Evolutionary conservation across 768 basidiomycete species (phyloP).

Genomic region (Pholiota molesta): DNA sequence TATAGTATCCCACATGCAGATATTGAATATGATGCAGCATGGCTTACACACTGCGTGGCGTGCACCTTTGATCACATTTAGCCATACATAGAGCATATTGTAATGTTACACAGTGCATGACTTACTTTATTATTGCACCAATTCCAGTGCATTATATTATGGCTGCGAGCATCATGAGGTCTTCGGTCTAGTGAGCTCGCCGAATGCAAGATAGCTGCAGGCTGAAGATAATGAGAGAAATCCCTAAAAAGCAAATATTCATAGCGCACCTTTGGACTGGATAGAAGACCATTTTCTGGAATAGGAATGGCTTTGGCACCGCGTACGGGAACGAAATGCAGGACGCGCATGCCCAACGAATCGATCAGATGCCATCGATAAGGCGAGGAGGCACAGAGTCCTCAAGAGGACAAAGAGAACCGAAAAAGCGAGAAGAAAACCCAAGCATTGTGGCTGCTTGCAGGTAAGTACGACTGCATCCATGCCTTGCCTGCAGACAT

Average conservation of each 20-base stretch:
- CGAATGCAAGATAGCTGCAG: no score
- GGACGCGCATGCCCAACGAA: neutral
- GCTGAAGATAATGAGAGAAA: neutral
- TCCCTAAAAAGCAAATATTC: neutral
- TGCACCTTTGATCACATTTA: no score
- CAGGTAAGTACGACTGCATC: constrained; percentile 3
- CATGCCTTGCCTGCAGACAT: neutral
- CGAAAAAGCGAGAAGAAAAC: neutral
- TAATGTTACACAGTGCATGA: no score
- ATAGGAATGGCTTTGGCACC: neutral
- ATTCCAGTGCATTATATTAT: no score
- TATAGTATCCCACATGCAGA: constrained; percentile 7
- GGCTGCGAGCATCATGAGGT: no score
- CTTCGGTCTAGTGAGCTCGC: no score
- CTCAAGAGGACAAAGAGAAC: neutral
- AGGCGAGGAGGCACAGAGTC: neutral
- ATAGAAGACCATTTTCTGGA: neutral
- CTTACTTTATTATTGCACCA: no score
- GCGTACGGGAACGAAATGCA: neutral
- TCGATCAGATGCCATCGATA: constrained; percentile 9
- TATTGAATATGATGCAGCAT: constrained; percentile 1
- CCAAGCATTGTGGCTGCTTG: constrained; percentile 4
- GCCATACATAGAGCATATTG: no score
- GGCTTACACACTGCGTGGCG: neutral
- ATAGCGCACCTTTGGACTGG: neutral